Conservation (phyloP, 2,329 filamentous ascomycete species). For the Diaporthe sp. region DNA sequence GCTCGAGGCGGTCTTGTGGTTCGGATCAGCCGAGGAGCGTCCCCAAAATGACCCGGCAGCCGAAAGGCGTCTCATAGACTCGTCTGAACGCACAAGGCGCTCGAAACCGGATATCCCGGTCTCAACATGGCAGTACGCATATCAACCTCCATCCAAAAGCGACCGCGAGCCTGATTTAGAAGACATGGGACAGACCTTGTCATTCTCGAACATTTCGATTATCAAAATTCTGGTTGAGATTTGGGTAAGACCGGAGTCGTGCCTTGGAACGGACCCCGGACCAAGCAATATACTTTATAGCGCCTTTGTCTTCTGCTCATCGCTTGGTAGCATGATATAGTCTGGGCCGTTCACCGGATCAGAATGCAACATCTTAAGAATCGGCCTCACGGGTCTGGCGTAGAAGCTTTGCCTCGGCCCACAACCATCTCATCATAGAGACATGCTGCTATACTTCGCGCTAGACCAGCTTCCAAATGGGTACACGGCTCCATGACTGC, state of each 20-base stretch:
- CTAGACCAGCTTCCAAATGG: background rate
- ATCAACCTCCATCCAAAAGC: background rate
- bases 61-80: background rate
- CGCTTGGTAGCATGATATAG: background rate
- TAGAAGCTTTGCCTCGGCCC: background rate
- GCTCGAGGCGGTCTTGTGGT: background rate
- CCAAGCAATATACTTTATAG: background rate
- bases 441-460: background rate
- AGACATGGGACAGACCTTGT: background rate
- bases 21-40: background rate
- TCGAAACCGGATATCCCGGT: slow-evolving; percentile 3
- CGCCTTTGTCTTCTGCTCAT: background rate
- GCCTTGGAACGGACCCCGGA: background rate
- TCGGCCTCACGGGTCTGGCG: background rate
- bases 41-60: background rate
- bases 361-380: background rate
- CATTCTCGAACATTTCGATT: background rate
- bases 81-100: background rate
- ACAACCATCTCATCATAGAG: background rate
- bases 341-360: background rate
- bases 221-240: background rate
- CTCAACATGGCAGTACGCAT: background rate
- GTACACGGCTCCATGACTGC: background rate
- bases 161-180: background rate
- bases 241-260: background rate